Conservation (phyloP, 2,329 filamentous ascomycete genomes). For the Lachnellula hyalina region DNA sequence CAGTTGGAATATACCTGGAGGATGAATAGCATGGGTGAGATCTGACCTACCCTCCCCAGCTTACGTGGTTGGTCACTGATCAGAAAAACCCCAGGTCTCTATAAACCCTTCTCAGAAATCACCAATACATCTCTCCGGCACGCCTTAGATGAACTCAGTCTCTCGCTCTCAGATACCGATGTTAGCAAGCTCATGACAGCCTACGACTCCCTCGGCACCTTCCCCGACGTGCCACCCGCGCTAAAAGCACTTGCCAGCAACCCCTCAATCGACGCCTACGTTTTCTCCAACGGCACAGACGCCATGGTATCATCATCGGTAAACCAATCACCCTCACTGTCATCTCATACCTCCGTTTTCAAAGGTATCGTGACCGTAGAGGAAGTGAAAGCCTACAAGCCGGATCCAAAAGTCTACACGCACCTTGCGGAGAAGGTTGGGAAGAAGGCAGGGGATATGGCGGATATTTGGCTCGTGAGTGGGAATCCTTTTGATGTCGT, state of each 20-base stretch:
- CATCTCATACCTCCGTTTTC: slow-evolving; percentile 42
- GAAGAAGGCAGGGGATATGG: slow-evolving; percentile 31
- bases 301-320: slow-evolving; percentile 59
- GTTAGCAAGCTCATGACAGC: slow-evolving; percentile 52
- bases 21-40: slow-evolving; percentile 66
- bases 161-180: slow-evolving; percentile 40
- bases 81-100: slow-evolving; percentile 42
- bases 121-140: slow-evolving; percentile 59
- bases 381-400: slow-evolving; percentile 58
- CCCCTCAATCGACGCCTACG: slow-evolving; percentile 40
- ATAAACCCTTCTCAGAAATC: slow-evolving; percentile 57
- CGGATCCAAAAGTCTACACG: slow-evolving; percentile 55
- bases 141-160: slow-evolving; percentile 52
- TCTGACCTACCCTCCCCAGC: no score
- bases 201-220: slow-evolving; percentile 60
- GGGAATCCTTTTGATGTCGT: slow-evolving; percentile 70
- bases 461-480: slow-evolving; percentile 62
- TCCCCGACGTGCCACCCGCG: slow-evolving; percentile 55
- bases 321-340: slow-evolving; percentile 49
- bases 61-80: not conserved
- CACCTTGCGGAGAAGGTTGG: slow-evolving; percentile 34
- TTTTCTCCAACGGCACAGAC: slow-evolving; percentile 67
- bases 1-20: slow-evolving; percentile 77
- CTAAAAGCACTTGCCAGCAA: slow-evolving; percentile 35
- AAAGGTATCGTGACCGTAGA: slow-evolving; percentile 57